Evolutionary conservation across 2,329 filamentous ascomycete species (phyloP).

Genomic region (Arthroderma uncinatum): DNA sequence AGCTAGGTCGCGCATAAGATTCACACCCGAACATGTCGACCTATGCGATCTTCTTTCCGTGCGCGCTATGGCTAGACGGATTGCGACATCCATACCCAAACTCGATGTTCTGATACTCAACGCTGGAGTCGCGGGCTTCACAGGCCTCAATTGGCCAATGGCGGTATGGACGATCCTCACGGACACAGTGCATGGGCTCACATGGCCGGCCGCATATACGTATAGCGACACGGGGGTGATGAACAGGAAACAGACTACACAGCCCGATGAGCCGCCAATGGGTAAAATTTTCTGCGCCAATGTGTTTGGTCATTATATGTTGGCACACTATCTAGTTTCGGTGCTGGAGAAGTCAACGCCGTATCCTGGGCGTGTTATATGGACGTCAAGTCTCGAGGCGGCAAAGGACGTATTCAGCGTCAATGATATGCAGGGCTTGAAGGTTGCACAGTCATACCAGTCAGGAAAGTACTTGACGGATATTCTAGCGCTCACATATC

Average conservation of each 20-base stretch:
- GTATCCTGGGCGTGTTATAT: slow-evolving; percentile 59
- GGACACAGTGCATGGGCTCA: slow-evolving; percentile 56
- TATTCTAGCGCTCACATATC: slow-evolving; percentile 61
- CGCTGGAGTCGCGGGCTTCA: slow-evolving; percentile 80
- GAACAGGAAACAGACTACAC: slow-evolving; percentile 43
- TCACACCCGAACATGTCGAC: slow-evolving; percentile 49
- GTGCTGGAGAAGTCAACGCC: slow-evolving; percentile 46
- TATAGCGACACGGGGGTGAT: slow-evolving; percentile 46
- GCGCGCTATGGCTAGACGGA: slow-evolving; percentile 41
- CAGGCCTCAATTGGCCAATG: slow-evolving; percentile 57
- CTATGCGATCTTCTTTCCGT: slow-evolving; percentile 46
- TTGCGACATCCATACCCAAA: slow-evolving; percentile 48
- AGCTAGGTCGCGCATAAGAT: slow-evolving; percentile 31
- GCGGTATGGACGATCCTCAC: slow-evolving; percentile 49
- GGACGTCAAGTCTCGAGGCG: slow-evolving; percentile 76
- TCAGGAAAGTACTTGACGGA: slow-evolving; percentile 80
- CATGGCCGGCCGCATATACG: slow-evolving; percentile 66
- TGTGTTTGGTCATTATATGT: slow-evolving; percentile 87
- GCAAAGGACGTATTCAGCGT: slow-evolving; percentile 45
- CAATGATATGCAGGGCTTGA: slow-evolving; percentile 66
- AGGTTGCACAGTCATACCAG: slow-evolving; percentile 60
- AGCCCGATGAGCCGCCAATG: slow-evolving; percentile 46
- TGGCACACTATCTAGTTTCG: slow-evolving; percentile 68
- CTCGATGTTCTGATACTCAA: slow-evolving; percentile 76
- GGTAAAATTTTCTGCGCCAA: slow-evolving; percentile 84